phyloP scores from a whole-genome alignment of 441 rosid species.

The Populus hybrid region DNA sequence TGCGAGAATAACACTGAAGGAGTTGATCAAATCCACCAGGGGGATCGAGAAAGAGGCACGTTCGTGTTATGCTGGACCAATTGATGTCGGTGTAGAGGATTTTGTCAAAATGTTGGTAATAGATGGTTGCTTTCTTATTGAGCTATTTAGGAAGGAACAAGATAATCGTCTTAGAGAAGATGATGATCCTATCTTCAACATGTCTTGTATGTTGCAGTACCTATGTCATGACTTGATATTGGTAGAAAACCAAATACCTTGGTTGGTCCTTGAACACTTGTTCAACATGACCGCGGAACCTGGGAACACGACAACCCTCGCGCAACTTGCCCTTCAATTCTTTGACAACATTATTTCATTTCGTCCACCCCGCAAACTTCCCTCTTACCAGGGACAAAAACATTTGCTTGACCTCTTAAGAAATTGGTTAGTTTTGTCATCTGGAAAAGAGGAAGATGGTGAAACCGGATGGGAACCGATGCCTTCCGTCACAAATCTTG shows the following conservation, averaged over 20 bases:
- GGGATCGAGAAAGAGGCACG: constrained; percentile 23
- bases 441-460: not conserved
- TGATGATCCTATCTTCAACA: constrained; percentile 27
- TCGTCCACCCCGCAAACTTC: not conserved
- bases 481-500: constrained; percentile 22
- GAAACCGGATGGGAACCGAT: constrained; percentile 20
- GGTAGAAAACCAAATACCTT: constrained; percentile 39
- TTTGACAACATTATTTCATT: constrained; percentile 23
- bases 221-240: constrained; percentile 33
- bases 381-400: constrained; percentile 4
- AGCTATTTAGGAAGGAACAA: constrained; percentile 13
- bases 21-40: constrained; percentile 3
- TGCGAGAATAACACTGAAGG: not conserved
- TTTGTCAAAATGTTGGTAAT: constrained; percentile 25
- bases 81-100: not conserved
- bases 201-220: constrained; percentile 22
- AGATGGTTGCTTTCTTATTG: constrained; percentile 37
- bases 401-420: constrained; percentile 31
- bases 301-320: not conserved
- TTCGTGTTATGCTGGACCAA: constrained; percentile 17
- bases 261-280: constrained; percentile 31
- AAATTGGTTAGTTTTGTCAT: constrained; percentile 10
- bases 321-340: constrained; percentile 18
- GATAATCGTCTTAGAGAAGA: not conserved
- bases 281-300: not conserved